Evolutionary conservation across 495 filamentous ascomycete genomes (phyloP).

Genomic region (Chaetomium cochliodes): DNA sequence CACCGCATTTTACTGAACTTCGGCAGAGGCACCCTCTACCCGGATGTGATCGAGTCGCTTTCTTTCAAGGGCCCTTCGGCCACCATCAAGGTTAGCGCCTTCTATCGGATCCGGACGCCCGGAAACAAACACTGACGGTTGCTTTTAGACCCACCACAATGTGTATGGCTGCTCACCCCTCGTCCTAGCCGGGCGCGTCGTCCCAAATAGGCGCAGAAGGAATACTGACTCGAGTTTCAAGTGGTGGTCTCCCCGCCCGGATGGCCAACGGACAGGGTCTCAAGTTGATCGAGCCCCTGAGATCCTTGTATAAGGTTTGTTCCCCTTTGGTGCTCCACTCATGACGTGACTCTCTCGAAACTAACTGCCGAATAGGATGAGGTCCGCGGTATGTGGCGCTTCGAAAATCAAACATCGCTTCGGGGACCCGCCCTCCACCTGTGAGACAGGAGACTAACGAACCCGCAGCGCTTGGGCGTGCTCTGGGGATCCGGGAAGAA

Average conservation of each 20-base stretch:
- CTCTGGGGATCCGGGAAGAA: constrained; percentile 25
- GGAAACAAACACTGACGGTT: constrained; percentile 1
- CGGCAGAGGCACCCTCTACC: constrained; percentile 34
- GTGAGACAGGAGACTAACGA: constrained; percentile 9
- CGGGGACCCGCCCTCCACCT: neutral
- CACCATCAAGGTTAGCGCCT: constrained; percentile 63
- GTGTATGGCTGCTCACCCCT: constrained; percentile 35
- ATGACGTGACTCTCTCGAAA: constrained; percentile 40
- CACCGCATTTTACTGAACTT: constrained; percentile 14
- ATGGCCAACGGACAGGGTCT: constrained; percentile 39
- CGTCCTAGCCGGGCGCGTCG: neutral
- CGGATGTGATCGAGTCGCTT: constrained; percentile 77
- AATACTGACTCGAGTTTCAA: constrained; percentile 43
- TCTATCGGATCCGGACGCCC: neutral
- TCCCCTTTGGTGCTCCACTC: neutral
- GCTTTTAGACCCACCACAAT: constrained; percentile 25
- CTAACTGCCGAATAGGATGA: constrained; percentile 38
- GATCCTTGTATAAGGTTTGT: constrained; percentile 78
- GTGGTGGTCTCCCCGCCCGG: constrained; percentile 49
- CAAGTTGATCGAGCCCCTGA: constrained; percentile 64
- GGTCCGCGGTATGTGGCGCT: constrained; percentile 23
- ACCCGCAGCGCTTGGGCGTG: constrained; percentile 22
- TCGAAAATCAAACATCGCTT: constrained; percentile 5
- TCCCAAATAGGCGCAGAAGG: neutral
- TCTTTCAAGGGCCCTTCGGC: constrained; percentile 77